phyloP scores from a whole-genome alignment of 495 filamentous ascomycete species.

The Cladorrhinum samala region DNA sequence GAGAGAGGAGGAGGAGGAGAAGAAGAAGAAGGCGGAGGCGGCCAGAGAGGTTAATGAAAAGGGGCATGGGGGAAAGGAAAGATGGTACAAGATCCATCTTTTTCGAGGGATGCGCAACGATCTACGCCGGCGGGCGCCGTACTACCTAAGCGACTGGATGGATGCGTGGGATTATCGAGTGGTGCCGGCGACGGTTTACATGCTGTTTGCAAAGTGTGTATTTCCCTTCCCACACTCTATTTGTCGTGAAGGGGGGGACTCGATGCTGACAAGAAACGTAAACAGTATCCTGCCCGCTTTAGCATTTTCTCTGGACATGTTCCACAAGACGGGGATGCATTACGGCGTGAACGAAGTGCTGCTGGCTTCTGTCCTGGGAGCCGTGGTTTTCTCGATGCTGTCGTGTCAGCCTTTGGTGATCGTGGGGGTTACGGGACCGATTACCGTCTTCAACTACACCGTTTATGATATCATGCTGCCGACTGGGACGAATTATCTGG shows the following conservation, averaged over 20 bases:
- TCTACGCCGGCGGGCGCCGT: constrained; percentile 63
- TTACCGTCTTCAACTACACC: constrained; percentile 84
- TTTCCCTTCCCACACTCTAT: neutral
- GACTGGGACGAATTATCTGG: constrained; percentile 62
- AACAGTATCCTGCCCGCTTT: constrained; percentile 73
- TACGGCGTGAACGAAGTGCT: constrained; percentile 85
- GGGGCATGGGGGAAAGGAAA: neutral
- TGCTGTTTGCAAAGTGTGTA: constrained; percentile 83
- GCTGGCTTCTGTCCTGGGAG: constrained; percentile 68
- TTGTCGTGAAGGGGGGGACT: neutral
- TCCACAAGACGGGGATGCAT: constrained; percentile 66
- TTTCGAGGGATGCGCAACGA: constrained; percentile 71
- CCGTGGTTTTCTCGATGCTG: constrained; percentile 68
- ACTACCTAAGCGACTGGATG: constrained; percentile 70
- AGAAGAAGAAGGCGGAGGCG: no score
- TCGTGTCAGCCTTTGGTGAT: constrained; percentile 79
- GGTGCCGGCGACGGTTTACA: constrained; percentile 75
- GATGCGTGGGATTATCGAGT: constrained; percentile 85
- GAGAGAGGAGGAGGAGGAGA: no score
- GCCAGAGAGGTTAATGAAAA: no score
- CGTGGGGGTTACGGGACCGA: constrained; percentile 85
- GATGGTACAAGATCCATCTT: constrained; percentile 57
- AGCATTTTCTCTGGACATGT: constrained; percentile 84
- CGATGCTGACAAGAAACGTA: neutral
- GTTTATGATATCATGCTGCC: constrained; percentile 75